These are phyloP conservation scores for Starmera quercuum DNA, from an alignment of 805 yeast genomes.

Conservation along the genomic window DNA sequence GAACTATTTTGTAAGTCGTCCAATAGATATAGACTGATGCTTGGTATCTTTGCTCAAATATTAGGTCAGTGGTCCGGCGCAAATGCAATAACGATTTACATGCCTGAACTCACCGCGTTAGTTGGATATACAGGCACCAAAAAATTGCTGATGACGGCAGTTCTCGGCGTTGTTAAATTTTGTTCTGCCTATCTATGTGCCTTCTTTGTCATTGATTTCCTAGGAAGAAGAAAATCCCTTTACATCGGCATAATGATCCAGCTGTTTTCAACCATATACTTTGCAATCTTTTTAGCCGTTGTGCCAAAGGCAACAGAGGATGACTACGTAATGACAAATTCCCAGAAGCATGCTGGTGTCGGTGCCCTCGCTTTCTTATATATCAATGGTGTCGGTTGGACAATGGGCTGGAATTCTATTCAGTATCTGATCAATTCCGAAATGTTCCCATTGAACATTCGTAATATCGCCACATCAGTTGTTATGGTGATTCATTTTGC, in stretches of 20 bases:
- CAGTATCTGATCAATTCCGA: constrained; percentile 51
- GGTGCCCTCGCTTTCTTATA: constrained; percentile 45
- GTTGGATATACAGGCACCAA: constrained; percentile 37
- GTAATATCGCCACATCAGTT: constrained; percentile 41
- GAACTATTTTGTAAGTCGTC: constrained; percentile 31
- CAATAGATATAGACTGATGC: constrained; percentile 35
- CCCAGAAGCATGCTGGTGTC: constrained; percentile 30
- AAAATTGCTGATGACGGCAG: constrained; percentile 39
- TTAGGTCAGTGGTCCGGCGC: constrained; percentile 58
- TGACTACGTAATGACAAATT: constrained; percentile 21
- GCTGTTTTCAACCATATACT: constrained; percentile 32
- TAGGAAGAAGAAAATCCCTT: constrained; percentile 44
- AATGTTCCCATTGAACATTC: constrained; percentile 42
- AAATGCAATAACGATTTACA: constrained; percentile 46
- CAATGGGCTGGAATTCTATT: constrained; percentile 49
- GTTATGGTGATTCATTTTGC: constrained; percentile 51
- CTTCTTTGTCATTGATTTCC: constrained; percentile 43
- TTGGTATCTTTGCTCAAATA: constrained; percentile 36
- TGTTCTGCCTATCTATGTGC: constrained; percentile 40
- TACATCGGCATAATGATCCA: constrained; percentile 43
- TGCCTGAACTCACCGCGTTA: constrained; percentile 42
- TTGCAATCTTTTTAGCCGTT: constrained; percentile 37
- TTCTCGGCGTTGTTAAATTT: constrained; percentile 48
- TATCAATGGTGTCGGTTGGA: constrained; percentile 49
- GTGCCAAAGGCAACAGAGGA: constrained; percentile 35